Base-by-base conservation (phyloP, 805 yeast genomes). In the Spathaspora passalidarum region DNA sequence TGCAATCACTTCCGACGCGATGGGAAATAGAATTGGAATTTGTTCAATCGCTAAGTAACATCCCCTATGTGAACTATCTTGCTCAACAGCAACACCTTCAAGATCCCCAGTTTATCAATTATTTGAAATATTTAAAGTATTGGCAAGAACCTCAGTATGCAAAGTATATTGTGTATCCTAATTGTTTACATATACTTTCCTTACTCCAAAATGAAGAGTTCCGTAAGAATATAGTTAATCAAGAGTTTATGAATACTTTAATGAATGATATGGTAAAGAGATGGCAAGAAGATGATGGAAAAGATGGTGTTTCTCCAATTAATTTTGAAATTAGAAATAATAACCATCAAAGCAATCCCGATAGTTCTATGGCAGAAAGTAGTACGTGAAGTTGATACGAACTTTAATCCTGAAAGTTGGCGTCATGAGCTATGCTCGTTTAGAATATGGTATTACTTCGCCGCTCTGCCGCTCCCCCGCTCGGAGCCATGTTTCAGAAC, bases 1-100 rank as follows among this genome's bases (percentile, higher is more conserved):
- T 53, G 6, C 53, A 52, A 18, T 53, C 59, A 21, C 69, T 80
- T n/a, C 90, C 92, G n/a, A 78, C 86, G 4, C 64, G 96, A 47
- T 88, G 92, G 88, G 96, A 88, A 57, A 80, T 88, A 18, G 96
- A 88, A 55, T 73, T 88, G n/a, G 97, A 87, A 79, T 92, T 92
- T 66, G 95, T 92, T 2, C 98, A 92, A 66, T 84, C 96, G 13
- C 73, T 92, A 26, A 88, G 96, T 2, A 94, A 92, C 63, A 82
- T 92, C 38, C 96, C 86, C 62, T 92, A 91, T 60, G 75, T 92
- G 46, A 84, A 88, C 52, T 90, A 81, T 57, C 72, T 92, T 20
- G 96, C 97, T 2, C 97, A 91, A 63, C 86, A 83, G 54, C 82
- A 83, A 47, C 82, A 82, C 58, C 70, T 91, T 10, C 84, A 85